Evolutionary conservation across 1,284 basidiomycete species (phyloP), one percentile per base, ranked within the genome.

Genomic region (Coniophora puteana): DNA sequence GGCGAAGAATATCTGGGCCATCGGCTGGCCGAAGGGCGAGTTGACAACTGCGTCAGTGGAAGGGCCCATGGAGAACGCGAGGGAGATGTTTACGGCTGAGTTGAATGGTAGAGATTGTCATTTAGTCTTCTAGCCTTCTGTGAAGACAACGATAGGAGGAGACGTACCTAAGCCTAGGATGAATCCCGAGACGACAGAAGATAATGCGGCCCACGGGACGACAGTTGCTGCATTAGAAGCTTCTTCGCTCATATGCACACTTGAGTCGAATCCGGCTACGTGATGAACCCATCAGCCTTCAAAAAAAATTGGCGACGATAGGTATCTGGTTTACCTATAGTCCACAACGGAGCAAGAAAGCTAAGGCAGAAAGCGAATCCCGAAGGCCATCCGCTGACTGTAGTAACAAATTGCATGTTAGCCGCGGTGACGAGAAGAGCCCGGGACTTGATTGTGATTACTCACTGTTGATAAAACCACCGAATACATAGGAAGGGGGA

Each of bases 181-280:
- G n/a, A 46, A 44, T 34, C 77, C 74, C 4, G 77, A 69, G 17
- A 80, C 73, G n/a, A 54, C 49, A 3, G n/a, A n/a, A n/a, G n/a
- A n/a, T 34, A 57, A 70, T 18, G 89, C 88, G 8, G 84, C 83
- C 68, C 74, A 83, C 0, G 87, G 88, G 7, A 89, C 83, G 16
- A 83, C 83, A 0, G 63, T 68, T 2, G 75, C 70, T 3, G 87
- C 87, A 54, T 89, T 89, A 4, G 71, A 67, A 0, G 82, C 80
- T 55, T 89, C 88, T 59, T 90, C 87, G 41, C 82, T 85, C 44
- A 89, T 83, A 41, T 89, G 85, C 0, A 90, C 84, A 36, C 74
- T 76, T 1, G 80, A 78, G 46, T 76, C 74, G 45, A 77, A 77
- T 4, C 67, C 67, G 33, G 64, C 74, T 76, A 30, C 16, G 31